These are phyloP conservation scores for Pichiaceae sp. DNA, from an alignment of 1,139 yeast species.

Conservation along the genomic window DNA sequence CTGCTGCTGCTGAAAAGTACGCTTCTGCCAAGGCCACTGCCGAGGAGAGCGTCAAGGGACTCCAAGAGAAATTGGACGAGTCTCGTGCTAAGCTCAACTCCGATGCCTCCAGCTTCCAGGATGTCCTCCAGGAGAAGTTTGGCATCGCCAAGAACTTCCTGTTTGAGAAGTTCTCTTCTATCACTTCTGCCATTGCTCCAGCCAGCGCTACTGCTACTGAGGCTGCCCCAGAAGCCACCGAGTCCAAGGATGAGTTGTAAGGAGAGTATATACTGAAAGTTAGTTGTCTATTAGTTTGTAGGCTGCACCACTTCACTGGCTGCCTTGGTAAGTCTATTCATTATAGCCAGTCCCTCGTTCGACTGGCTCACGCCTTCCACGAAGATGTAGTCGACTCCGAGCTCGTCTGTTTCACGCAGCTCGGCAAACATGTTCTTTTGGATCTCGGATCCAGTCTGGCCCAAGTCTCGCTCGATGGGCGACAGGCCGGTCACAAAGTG, in stretches of 20 bases:
- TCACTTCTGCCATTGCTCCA: not conserved
- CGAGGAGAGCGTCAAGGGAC: not conserved
- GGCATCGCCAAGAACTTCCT: not conserved
- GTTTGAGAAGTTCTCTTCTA: not conserved
- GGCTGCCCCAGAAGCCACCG: not conserved
- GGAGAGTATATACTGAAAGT: not conserved
- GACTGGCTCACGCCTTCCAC: conserved; percentile 21
- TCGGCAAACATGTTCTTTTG: conserved; percentile 66
- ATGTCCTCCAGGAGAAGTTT: not conserved
- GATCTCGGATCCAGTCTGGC: conserved; percentile 28
- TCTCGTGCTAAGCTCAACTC: not conserved
- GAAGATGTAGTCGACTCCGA: conserved; percentile 18
- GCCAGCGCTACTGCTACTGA: not conserved
- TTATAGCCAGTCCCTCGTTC: conserved; percentile 79
- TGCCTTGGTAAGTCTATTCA: conserved; percentile 87
- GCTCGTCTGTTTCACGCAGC: conserved; percentile 37
- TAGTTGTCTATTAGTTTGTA: not conserved
- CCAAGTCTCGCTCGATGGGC: conserved; percentile 11
- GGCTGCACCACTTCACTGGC: conserved; percentile 42
- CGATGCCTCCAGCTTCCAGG: not conserved
- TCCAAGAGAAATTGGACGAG: not conserved
- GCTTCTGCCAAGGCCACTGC: not conserved
- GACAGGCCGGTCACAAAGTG: conserved; percentile 10
- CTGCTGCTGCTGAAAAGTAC: not conserved
- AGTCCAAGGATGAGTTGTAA: not conserved